Evolutionary conservation across 1,284 basidiomycete species (phyloP).

Genomic region (Cyathus olla): DNA sequence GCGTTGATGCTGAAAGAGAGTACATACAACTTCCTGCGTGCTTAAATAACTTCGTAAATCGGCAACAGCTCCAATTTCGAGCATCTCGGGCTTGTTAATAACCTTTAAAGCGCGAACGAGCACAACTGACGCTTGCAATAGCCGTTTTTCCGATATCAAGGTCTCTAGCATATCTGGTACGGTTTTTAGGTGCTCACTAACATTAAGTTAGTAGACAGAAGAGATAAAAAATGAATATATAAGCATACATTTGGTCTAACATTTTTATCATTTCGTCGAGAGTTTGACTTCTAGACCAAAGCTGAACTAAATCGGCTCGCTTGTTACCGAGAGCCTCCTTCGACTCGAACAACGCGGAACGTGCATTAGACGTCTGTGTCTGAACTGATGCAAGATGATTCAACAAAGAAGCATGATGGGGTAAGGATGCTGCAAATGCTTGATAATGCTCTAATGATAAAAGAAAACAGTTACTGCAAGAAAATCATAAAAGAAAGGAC

Average conservation of each 20-base stretch:
- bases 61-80: constrained; percentile 93
- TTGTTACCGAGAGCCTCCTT: constrained; percentile 84
- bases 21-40: constrained; percentile 87
- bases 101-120: constrained; percentile 91
- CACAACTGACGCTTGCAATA: constrained; percentile 90
- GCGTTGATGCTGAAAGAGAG: constrained; percentile 3
- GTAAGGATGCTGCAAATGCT: constrained; percentile 90
- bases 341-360: constrained; percentile 79
- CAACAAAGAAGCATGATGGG: constrained; percentile 86
- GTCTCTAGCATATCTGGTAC: constrained; percentile 95
- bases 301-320: constrained; percentile 86
- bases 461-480: not conserved
- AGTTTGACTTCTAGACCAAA: constrained; percentile 86
- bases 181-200: constrained; percentile 89
- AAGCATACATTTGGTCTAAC: constrained; percentile 88
- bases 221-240: constrained; percentile 5
- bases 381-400: constrained; percentile 80
- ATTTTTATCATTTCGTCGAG: constrained; percentile 93
- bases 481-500: not conserved
- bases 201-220: constrained; percentile 1
- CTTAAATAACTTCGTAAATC: constrained; percentile 91
- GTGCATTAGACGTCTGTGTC: constrained; percentile 78
- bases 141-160: constrained; percentile 95
- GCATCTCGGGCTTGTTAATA: constrained; percentile 93
- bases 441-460: constrained; percentile 82